These are phyloP conservation scores for Mycena sanguinolenta DNA, from an alignment of 768 basidiomycete genomes.

Conservation along the genomic window DNA sequence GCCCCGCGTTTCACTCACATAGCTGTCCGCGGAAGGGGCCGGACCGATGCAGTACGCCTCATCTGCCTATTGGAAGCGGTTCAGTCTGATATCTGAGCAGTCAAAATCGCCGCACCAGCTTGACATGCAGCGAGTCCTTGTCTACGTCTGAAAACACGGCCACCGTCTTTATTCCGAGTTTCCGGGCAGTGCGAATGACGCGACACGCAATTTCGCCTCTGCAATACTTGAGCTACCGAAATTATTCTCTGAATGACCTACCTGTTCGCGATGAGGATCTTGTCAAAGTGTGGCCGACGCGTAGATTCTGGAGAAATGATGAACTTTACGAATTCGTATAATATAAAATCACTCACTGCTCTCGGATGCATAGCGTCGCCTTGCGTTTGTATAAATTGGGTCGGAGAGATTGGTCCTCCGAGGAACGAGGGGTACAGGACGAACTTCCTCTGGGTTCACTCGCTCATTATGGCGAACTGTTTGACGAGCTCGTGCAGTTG, in stretches of 20 bases:
- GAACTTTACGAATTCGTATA: background rate
- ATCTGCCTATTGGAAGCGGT: slow-evolving; percentile 67
- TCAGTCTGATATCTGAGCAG: slow-evolving; percentile 3
- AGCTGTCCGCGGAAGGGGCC: slow-evolving; percentile 90
- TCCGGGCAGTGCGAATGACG: slow-evolving; percentile 90
- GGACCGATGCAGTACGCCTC: slow-evolving; percentile 95
- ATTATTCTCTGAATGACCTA: slow-evolving; percentile 41
- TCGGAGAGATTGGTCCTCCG: slow-evolving; percentile 24
- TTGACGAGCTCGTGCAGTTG: slow-evolving; percentile 18
- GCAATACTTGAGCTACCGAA: background rate
- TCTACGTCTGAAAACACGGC: slow-evolving; percentile 95
- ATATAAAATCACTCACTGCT: slow-evolving; percentile 41
- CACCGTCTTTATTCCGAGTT: slow-evolving; percentile 91
- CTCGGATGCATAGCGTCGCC: slow-evolving; percentile 45
- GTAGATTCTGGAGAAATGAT: slow-evolving; percentile 31
- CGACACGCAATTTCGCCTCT: slow-evolving; percentile 98
- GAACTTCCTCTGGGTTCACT: background rate
- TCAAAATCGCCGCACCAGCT: slow-evolving; percentile 64
- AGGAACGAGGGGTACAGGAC: slow-evolving; percentile 2
- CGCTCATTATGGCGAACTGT: slow-evolving; percentile 27
- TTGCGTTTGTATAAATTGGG: background rate
- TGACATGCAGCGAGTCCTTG: slow-evolving; percentile 83
- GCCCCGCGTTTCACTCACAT: slow-evolving; percentile 74
- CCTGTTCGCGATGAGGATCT: slow-evolving; percentile 94
- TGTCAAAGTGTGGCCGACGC: slow-evolving; percentile 78